phyloP scores from a whole-genome alignment of 768 basidiomycete genomes.

The Dioszegia aurantiaca region DNA sequence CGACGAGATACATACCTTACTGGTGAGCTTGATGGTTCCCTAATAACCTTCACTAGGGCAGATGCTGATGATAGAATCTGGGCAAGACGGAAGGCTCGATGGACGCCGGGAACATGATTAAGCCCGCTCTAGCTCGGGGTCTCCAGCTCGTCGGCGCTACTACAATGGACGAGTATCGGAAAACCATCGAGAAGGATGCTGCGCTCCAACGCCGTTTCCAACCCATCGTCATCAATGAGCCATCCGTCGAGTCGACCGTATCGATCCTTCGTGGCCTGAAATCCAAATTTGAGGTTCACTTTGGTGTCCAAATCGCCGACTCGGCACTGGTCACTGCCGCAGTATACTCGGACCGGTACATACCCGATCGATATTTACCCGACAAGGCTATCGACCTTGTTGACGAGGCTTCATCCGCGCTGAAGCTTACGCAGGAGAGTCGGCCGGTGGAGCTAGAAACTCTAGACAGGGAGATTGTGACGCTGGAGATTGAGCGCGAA shows the following conservation, averaged over 20 bases:
- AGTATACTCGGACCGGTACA: conserved; percentile 77
- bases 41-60: too few relatives aligned
- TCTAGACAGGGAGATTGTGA: conserved; percentile 77
- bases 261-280: conserved; percentile 80
- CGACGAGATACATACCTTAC: conserved; percentile 68
- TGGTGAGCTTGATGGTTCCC: too few relatives aligned
- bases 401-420: conserved; percentile 84
- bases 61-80: conserved; percentile 61
- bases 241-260: conserved; percentile 64
- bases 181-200: conserved; percentile 87
- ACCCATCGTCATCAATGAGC: conserved; percentile 82
- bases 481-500: conserved; percentile 83
- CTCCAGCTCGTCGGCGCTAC: conserved; percentile 87
- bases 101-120: conserved; percentile 85
- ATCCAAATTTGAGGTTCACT: conserved; percentile 80
- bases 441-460: conserved; percentile 81
- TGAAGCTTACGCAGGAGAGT: conserved; percentile 75
- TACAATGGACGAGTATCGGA: conserved; percentile 84
- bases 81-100: conserved; percentile 90
- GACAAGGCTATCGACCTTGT: conserved; percentile 79
- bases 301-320: conserved; percentile 88
- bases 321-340: conserved; percentile 84
- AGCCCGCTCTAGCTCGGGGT: conserved; percentile 81
- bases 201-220: conserved; percentile 89
- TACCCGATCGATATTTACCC: conserved; percentile 80